Percentiles rank a stretch among this genome's conserved stretches.
These are phyloP conservation scores for Lactarius sp. DNA, from an alignment of 768 basidiomycete genomes.

Conservation along the genomic window DNA sequence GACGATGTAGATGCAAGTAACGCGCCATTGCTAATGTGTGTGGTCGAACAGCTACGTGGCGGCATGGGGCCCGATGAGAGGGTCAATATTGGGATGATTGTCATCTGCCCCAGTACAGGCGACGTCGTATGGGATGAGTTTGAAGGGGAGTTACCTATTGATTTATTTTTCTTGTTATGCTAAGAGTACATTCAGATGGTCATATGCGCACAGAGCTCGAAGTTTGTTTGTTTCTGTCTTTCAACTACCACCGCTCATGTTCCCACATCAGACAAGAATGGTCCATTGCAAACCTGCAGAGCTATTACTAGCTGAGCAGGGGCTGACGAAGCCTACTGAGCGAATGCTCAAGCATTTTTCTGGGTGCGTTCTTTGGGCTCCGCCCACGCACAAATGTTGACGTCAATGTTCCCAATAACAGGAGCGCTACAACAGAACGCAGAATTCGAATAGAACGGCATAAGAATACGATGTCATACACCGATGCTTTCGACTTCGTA, in stretches of 20 bases:
- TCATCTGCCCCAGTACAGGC: conserved; percentile 81
- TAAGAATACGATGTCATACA: conserved; percentile 49
- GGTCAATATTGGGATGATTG: conserved; percentile 62
- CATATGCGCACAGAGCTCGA: conserved; percentile 87
- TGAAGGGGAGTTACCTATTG: conserved; percentile 45
- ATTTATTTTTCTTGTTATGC: not conserved
- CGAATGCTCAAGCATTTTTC: conserved; percentile 71
- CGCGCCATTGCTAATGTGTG: conserved; percentile 68
- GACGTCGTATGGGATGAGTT: conserved; percentile 94
- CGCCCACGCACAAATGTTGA: not conserved
- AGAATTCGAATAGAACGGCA: conserved; percentile 63
- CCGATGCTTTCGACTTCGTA: conserved; percentile 63
- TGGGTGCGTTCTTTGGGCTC: conserved; percentile 39
- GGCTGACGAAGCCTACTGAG: conserved; percentile 62
- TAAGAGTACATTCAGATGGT: conserved; percentile 46
- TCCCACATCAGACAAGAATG: conserved; percentile 63
- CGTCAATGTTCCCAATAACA: conserved; percentile 13
- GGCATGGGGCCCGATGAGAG: conserved; percentile 42
- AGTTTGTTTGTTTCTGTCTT: conserved; percentile 35
- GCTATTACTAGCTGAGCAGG: conserved; percentile 57
- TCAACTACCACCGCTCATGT: not conserved
- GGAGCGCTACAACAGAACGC: conserved; percentile 29
- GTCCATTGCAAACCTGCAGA: conserved; percentile 83
- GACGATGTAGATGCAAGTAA: conserved; percentile 54
- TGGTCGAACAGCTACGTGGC: conserved; percentile 54